Evolutionary conservation across 139 green algal genomes (phyloP), one percentile per base, ranked within the genome.

Genomic region (Diplosphaera chodatii): DNA sequence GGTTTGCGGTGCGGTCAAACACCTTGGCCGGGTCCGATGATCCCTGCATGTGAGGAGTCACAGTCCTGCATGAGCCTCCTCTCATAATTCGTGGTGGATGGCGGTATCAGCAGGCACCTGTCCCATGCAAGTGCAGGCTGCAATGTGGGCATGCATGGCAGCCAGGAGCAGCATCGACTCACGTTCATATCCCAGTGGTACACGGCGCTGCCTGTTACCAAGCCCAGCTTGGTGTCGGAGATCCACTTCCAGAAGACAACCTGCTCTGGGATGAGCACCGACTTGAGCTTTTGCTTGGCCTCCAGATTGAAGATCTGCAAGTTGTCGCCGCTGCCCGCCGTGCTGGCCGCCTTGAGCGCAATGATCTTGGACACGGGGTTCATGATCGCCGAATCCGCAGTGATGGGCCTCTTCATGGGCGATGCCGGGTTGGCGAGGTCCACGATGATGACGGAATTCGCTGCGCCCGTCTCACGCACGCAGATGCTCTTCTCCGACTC

Each of bases 241-340:
- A 97, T 91, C 96, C 96, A 99, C 76, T 97, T 98, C 96, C 96
- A 99, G 78, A 96, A 99, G 68, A 97, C 91, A 21, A 97, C 91
- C 27, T 84, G 80, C 85, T 99, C 89, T 15, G 86, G 81, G 86
- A 98, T 98, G 75, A 96, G 86, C 74, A 95, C 88, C 0, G 87
- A 87, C 84, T 98, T 98, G 62, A 99, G 87, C 85, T 99, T 99
- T n/a, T 84, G 81, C 91, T 99, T 99, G 27, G 82, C 89, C 40
- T 96, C 96, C 70, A 99, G 84, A 87, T 99, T 96, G 82, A 99
- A 99, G 23, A 99, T 93, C 78, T 99, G 94, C 59, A 99, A 85
- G 33, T 89, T 91, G 74, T 97, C 91, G 6, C 89, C 90, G 23
- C 78, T 67, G 1, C 84, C 82, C 27, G 82, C 82, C 0, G 74